Base-by-base conservation (phyloP, 176 grass and related monocot species). In the Metroxylon sagu region DNA sequence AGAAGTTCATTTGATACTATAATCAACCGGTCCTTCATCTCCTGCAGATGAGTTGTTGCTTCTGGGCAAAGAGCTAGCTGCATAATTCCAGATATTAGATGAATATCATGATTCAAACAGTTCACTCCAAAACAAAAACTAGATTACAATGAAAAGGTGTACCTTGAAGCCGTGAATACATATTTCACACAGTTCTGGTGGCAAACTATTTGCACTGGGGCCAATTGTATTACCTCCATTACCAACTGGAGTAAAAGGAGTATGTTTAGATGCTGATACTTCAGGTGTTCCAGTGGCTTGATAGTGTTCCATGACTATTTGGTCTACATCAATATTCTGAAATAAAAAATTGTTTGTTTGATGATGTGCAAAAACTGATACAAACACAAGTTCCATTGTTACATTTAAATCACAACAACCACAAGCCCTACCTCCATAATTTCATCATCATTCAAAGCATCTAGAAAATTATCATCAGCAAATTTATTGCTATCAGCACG, bases 291-390 rank as follows among this genome's bases (percentile, higher is more conserved):
- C 66, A 19, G 58, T 83, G 70, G 79, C 71, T 85, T 97, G 84
- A 63, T 88, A 88, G 65, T 90, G 87, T 56, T 97, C 87, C 93
- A 88, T 88, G 51, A 97, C 84, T 69, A 97, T 91, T 82, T 48
- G 87, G 52, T 97, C 93, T 29, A 97, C 75, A 25, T 97, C 93
- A 61, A 97, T 85, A 77, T 68, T 82, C 93, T 97, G 76, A 56
- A 79, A 71, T 51, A 74, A 49, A 84, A 73, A 73, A 66, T 68
- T 50, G 21, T 31, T 6, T 29, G 17, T 31, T 6, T 29, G 17
- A 49, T 52, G 26, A 71, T 12, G 2, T 43, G 1, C 35, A 43
- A 43, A 56, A 56, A 56, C 12, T 56, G 53, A 56, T 19, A 10
- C 5, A 14, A 56, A 56, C 18, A 19, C 53, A 56, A 25, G 23